phyloP scores from a whole-genome alignment of 495 filamentous ascomycete species.

The Apodospora peruviana region DNA sequence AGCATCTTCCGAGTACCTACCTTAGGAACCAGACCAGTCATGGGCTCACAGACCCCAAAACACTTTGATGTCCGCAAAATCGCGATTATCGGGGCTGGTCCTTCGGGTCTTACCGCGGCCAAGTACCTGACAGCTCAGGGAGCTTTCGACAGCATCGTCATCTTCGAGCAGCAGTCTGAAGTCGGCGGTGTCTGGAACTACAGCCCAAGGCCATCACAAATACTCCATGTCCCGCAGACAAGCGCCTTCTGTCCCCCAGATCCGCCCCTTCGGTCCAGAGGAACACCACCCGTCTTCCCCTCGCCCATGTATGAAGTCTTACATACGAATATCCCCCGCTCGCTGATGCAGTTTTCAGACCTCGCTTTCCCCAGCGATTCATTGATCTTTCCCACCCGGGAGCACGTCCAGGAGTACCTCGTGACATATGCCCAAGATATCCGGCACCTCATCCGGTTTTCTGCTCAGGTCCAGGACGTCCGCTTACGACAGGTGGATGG shows the following conservation, averaged over 20 bases:
- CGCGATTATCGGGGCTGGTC: conserved; percentile 68
- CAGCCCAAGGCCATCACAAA: conserved; percentile 32
- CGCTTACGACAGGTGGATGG: conserved; percentile 20
- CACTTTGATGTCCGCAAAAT: conserved; percentile 45
- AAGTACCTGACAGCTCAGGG: conserved; percentile 73
- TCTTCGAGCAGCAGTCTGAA: conserved; percentile 74
- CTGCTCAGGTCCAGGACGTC: conserved; percentile 33
- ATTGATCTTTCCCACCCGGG: conserved; percentile 66
- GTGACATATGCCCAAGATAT: conserved; percentile 65
- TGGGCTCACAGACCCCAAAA: conserved; percentile 19
- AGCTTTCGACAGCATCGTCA: conserved; percentile 60
- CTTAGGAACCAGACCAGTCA: no score
- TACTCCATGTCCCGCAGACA: conserved; percentile 34
- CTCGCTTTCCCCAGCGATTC: conserved; percentile 53
- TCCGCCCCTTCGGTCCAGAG: conserved; percentile 25
- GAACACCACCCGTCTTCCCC: conserved; percentile 45
- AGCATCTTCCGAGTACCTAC: background rate
- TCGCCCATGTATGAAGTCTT: conserved; percentile 74
- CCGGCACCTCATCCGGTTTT: conserved; percentile 39
- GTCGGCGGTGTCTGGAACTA: conserved; percentile 85
- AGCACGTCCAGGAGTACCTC: conserved; percentile 66
- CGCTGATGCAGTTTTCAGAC: conserved; percentile 76
- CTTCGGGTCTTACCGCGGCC: conserved; percentile 60
- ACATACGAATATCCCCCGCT: conserved; percentile 82
- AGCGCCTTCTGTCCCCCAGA: conserved; percentile 36